Evolutionary conservation across 2,329 filamentous ascomycete species (phyloP).

Genomic region (Alternaria alternata): DNA sequence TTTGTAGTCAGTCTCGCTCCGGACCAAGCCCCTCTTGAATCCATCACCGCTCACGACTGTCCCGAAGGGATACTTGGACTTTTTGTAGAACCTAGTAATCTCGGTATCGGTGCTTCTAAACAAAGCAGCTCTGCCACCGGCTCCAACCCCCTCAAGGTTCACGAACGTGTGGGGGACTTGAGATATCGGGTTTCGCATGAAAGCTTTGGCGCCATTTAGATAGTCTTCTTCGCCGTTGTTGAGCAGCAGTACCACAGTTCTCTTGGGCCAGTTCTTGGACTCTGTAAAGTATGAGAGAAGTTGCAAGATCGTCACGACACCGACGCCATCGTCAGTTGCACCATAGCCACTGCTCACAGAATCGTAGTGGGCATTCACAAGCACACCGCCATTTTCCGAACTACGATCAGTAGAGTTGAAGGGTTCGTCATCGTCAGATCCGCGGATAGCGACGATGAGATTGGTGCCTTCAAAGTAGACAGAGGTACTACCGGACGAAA

Average conservation of each 20-base stretch:
- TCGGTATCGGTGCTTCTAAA: slow-evolving; percentile 90
- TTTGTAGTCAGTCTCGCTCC: slow-evolving; percentile 88
- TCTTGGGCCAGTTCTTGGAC: slow-evolving; percentile 73
- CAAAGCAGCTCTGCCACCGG: slow-evolving; percentile 84
- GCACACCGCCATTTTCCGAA: slow-evolving; percentile 74
- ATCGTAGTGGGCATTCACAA: slow-evolving; percentile 96
- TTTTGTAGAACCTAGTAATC: slow-evolving; percentile 79
- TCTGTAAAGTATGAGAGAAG: slow-evolving; percentile 84
- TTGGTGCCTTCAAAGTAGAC: slow-evolving; percentile 95
- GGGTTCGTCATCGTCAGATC: slow-evolving; percentile 72
- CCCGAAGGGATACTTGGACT: slow-evolving; percentile 79
- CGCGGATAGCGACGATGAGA: slow-evolving; percentile 89
- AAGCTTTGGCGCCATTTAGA: slow-evolving; percentile 84
- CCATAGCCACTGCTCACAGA: slow-evolving; percentile 91
- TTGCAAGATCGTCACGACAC: slow-evolving; percentile 85
- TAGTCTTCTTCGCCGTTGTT: slow-evolving; percentile 98
- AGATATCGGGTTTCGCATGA: slow-evolving; percentile 81
- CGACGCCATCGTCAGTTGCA: slow-evolving; percentile 92
- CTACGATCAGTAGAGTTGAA: slow-evolving; percentile 69
- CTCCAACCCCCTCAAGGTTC: slow-evolving; percentile 94
- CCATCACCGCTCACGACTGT: slow-evolving; percentile 83
- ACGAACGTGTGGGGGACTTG: slow-evolving; percentile 86
- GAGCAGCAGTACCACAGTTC: slow-evolving; percentile 82
- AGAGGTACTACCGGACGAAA: slow-evolving; percentile 59
- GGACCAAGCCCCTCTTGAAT: slow-evolving; percentile 79